Conservation (phyloP, 257 asterid genomes). For the Solanum tacnaense region DNA sequence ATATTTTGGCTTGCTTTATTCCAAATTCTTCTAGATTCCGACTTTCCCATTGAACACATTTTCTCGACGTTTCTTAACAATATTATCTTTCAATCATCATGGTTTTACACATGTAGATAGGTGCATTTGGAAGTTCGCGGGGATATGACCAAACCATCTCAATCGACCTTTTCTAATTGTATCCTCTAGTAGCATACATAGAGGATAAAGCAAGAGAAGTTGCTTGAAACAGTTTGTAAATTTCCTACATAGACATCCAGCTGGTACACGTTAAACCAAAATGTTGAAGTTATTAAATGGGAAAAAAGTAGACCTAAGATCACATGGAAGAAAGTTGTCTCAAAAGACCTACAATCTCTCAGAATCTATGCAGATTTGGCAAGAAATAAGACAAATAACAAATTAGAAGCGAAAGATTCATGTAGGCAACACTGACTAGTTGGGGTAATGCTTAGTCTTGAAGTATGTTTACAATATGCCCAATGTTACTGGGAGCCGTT, state of each 20-base stretch:
- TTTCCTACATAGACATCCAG: background rate
- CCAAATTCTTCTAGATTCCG: background rate
- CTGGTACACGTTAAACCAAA: background rate
- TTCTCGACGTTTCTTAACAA: background rate
- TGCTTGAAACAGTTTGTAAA: background rate
- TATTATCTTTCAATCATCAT: background rate
- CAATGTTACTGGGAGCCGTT: background rate
- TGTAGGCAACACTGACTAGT: background rate
- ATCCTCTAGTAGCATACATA: background rate
- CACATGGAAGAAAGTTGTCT: background rate
- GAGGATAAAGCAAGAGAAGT: background rate
- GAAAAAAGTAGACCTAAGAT: background rate
- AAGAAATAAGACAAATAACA: background rate
- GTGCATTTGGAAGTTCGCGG: background rate
- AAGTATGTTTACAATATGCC: background rate
- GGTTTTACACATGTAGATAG: background rate
- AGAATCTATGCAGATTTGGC: background rate
- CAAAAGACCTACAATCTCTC: background rate
- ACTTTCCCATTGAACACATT: background rate
- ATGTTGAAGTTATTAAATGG: background rate
- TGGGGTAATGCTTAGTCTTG: background rate
- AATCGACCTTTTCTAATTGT: background rate
- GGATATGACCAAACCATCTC: background rate
- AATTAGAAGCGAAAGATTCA: background rate
- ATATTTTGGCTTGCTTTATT: background rate